These are phyloP conservation scores for Iberis pinnata DNA, from an alignment of 345 rosid genomes.

Conservation along the genomic window DNA sequence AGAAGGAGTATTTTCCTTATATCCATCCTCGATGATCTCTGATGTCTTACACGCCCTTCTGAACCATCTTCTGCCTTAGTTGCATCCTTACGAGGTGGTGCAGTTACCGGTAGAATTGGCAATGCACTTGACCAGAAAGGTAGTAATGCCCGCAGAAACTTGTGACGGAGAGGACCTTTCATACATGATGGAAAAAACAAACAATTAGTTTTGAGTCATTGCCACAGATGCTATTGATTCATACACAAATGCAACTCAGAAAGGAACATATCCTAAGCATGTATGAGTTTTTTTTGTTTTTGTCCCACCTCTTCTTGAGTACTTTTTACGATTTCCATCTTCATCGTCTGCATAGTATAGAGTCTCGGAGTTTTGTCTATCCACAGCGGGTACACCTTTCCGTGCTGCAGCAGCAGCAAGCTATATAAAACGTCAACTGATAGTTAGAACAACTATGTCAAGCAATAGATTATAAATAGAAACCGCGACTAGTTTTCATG, in stretches of 20 bases:
- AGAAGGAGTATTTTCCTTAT: slow-evolving; percentile 78
- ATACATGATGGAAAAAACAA: slow-evolving; percentile 13
- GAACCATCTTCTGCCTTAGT: slow-evolving; percentile 52
- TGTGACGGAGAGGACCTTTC: slow-evolving; percentile 78
- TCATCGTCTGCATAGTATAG: slow-evolving; percentile 89
- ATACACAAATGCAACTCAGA: no score
- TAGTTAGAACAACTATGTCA: neutral
- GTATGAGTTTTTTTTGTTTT: no score
- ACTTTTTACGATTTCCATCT: slow-evolving; percentile 78
- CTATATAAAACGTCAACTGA: slow-evolving; percentile 38
- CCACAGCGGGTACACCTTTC: slow-evolving; percentile 59
- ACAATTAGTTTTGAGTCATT: no score
- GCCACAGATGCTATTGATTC: no score
- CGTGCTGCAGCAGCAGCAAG: slow-evolving; percentile 83
- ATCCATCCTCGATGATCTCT: slow-evolving; percentile 72
- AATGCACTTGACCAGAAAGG: slow-evolving; percentile 98
- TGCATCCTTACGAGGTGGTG: slow-evolving; percentile 77
- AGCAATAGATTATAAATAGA: neutral
- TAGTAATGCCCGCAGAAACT: slow-evolving; percentile 84
- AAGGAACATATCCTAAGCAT: neutral
- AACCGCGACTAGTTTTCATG: slow-evolving; percentile 3
- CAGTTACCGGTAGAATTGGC: slow-evolving; percentile 94
- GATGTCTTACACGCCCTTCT: slow-evolving; percentile 64
- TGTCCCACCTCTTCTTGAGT: slow-evolving; percentile 80
- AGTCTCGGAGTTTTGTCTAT: slow-evolving; percentile 72